Conservation (phyloP, 768 basidiomycete species). For the Leucosporidium scottii region DNA sequence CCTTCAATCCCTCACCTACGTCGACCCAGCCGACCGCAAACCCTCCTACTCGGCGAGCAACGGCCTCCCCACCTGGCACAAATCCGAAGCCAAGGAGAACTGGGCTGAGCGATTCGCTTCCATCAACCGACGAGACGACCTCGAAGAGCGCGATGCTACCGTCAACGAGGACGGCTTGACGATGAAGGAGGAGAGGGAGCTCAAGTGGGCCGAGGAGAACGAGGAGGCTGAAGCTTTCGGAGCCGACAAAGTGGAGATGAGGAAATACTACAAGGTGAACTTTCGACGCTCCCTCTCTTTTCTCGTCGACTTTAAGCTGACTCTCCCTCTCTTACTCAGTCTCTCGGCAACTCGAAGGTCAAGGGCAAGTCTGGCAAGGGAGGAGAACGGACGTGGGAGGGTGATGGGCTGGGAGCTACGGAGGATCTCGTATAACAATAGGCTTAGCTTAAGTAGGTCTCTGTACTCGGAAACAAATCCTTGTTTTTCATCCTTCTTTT, state of each 20-base stretch:
- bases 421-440: neutral
- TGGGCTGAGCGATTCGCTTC: constrained; percentile 33
- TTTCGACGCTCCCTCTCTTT: neutral
- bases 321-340: neutral
- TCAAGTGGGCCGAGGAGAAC: constrained; percentile 33
- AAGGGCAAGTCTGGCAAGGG: constrained; percentile 25
- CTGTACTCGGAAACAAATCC: too few relatives aligned
- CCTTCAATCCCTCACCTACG: constrained; percentile 31
- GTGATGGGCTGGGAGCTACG: constrained; percentile 16
- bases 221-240: constrained; percentile 7
- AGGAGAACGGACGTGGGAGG: constrained; percentile 36
- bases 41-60: constrained; percentile 8
- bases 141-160: constrained; percentile 14
- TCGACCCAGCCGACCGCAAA: constrained; percentile 16
- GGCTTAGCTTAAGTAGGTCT: neutral
- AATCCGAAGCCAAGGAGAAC: constrained; percentile 33
- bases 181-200: constrained; percentile 34
- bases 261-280: constrained; percentile 37
- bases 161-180: constrained; percentile 29
- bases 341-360: constrained; percentile 30
- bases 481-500: too few relatives aligned
- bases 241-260: constrained; percentile 31
- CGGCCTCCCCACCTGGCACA: constrained; percentile 34
- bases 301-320: neutral
- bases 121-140: constrained; percentile 31